These are phyloP conservation scores for Strobilomyces confusus DNA, from an alignment of 768 basidiomycete genomes.

Conservation along the genomic window DNA sequence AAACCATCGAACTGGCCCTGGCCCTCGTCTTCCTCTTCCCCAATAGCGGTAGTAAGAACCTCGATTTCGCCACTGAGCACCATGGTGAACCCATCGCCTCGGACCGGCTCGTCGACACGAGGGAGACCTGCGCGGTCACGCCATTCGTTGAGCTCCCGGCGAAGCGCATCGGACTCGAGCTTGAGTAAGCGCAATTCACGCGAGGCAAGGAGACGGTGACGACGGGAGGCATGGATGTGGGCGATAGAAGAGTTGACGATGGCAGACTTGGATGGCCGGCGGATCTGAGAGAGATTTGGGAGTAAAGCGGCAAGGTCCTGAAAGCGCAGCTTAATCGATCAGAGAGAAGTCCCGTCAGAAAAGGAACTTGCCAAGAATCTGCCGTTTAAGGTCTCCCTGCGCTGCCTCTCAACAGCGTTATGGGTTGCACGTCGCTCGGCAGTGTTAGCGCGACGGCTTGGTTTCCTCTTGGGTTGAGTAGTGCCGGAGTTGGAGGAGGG, in stretches of 20 bases:
- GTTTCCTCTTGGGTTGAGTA: slow-evolving; percentile 69
- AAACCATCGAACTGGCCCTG: slow-evolving; percentile 35
- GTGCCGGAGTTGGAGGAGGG: slow-evolving; percentile 20
- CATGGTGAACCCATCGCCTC: slow-evolving; percentile 70
- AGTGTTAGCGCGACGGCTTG: slow-evolving; percentile 87
- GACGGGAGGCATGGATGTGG: slow-evolving; percentile 77
- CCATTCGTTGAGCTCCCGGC: slow-evolving; percentile 93
- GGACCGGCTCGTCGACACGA: slow-evolving; percentile 66
- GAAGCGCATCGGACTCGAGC: slow-evolving; percentile 79
- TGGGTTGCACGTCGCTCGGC: slow-evolving; percentile 95
- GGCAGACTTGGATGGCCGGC: slow-evolving; percentile 92
- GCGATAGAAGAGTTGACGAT: slow-evolving; percentile 97
- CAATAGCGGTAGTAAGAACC: slow-evolving; percentile 48
- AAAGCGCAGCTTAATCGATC: slow-evolving; percentile 14
- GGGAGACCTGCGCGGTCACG: slow-evolving; percentile 71
- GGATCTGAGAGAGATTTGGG: slow-evolving; percentile 85
- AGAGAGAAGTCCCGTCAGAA: slow-evolving; percentile 6
- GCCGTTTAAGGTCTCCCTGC: slow-evolving; percentile 89
- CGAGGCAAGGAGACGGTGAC: slow-evolving; percentile 77
- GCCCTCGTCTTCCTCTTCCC: slow-evolving; percentile 54
- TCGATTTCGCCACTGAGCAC: slow-evolving; percentile 70
- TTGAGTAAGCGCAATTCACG: slow-evolving; percentile 78
- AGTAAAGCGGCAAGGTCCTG: slow-evolving; percentile 90
- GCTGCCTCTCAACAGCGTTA: slow-evolving; percentile 93
- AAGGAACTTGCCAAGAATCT: slow-evolving; percentile 71